These are phyloP conservation scores for Dendrobium huoshanense DNA, from an alignment of 106 monocot species.

Conservation along the genomic window DNA sequence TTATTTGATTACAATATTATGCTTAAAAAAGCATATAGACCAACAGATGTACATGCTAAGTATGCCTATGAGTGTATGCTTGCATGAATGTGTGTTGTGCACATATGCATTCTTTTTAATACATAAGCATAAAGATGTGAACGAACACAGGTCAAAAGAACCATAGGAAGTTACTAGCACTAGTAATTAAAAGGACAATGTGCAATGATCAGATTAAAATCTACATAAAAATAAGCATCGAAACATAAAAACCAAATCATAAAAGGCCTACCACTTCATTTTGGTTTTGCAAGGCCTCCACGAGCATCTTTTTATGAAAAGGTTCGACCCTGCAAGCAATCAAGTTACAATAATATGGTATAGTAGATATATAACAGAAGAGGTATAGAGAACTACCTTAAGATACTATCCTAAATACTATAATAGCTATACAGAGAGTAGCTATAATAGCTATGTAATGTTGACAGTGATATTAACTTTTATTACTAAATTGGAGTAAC, in stretches of 20 bases:
- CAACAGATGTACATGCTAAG: too few relatives aligned
- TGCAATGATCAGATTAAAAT: background rate
- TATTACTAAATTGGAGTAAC: too few relatives aligned
- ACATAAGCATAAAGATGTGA: background rate
- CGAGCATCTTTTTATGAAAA: conserved; percentile 95
- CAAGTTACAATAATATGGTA: conserved; percentile 2
- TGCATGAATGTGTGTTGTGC: too few relatives aligned
- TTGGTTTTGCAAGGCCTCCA: conserved; percentile 93
- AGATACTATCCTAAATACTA: background rate
- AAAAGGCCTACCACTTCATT: conserved; percentile 84
- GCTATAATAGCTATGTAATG: background rate
- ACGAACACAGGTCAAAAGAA: background rate
- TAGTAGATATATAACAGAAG: background rate
- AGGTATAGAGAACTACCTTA: background rate
- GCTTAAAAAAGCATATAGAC: too few relatives aligned
- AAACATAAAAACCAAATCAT: background rate
- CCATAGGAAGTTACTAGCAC: background rate
- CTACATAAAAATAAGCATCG: background rate
- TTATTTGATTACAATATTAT: too few relatives aligned
- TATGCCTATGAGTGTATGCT: too few relatives aligned
- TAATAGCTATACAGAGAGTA: background rate
- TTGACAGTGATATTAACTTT: too few relatives aligned
- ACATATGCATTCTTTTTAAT: too few relatives aligned
- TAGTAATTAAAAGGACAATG: background rate
- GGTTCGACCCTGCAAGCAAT: conserved; percentile 82